These are phyloP conservation scores for Entelexis paramagnoliae DNA, from an alignment of 1,139 yeast genomes.

Conservation along the genomic window DNA sequence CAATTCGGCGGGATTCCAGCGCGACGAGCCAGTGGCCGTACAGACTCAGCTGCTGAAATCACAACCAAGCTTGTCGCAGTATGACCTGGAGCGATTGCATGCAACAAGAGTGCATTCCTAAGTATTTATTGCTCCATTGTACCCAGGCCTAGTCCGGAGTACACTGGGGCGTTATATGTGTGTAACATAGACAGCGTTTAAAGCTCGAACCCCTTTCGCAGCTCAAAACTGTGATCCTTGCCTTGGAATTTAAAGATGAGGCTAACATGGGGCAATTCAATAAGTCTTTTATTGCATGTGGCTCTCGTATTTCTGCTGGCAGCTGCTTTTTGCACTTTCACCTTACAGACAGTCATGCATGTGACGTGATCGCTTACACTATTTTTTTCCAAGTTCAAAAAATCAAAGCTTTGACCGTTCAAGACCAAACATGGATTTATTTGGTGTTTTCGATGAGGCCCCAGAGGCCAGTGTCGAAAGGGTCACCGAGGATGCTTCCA, in stretches of 20 bases:
- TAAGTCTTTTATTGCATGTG: neutral
- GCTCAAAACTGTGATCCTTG: too few relatives aligned
- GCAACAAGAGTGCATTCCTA: constrained; percentile 2
- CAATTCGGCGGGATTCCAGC: constrained; percentile 25
- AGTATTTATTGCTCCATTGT: neutral
- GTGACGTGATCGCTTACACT: constrained; percentile 4
- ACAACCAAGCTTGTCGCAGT: constrained; percentile 14
- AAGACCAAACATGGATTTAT: constrained; percentile 23
- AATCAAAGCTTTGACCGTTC: neutral
- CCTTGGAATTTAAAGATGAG: too few relatives aligned
- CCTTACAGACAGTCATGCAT: neutral
- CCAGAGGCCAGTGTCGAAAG: constrained; percentile 15
- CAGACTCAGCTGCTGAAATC: constrained; percentile 5
- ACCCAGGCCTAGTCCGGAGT: neutral
- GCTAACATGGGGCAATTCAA: too few relatives aligned
- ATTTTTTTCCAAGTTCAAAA: neutral
- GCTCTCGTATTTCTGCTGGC: neutral
- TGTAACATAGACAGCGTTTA: neutral
- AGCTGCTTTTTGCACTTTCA: neutral
- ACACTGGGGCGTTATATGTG: neutral
- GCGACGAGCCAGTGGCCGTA: constrained; percentile 24
- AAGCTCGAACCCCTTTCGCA: too few relatives aligned
- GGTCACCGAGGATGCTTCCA: neutral
- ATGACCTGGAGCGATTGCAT: constrained; percentile 17
- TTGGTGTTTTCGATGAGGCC: constrained; percentile 26